Conservation (phyloP, 2,329 filamentous ascomycete genomes). For the Colletotrichum abscissum region DNA sequence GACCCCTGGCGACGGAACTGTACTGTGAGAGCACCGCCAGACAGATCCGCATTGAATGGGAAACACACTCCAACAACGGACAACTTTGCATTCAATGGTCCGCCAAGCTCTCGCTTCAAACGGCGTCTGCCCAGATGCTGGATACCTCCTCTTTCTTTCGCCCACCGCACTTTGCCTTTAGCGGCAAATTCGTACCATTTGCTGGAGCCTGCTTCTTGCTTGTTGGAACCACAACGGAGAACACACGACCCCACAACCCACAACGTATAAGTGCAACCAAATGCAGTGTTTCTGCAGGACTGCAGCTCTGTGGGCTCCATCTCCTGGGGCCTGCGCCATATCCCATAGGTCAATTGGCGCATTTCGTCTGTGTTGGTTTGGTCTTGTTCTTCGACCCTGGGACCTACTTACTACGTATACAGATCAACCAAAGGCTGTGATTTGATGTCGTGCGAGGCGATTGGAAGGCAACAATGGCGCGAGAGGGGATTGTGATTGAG, state of each 20-base stretch:
- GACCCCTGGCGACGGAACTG: neutral
- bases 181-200: neutral
- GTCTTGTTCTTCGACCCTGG: neutral
- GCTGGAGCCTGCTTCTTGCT: neutral
- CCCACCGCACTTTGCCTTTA: conserved; percentile 17
- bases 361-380: conserved; percentile 25
- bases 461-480: neutral
- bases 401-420: neutral
- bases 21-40: too few species aligned
- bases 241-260: neutral
- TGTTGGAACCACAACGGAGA: conserved; percentile 1
- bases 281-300: conserved; percentile 29
- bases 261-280: neutral
- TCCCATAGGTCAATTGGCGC: conserved; percentile 11
- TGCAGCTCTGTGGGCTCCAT: conserved; percentile 13
- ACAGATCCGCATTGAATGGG: neutral
- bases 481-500: neutral
- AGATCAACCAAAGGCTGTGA: neutral
- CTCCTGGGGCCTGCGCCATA: neutral
- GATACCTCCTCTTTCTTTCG: conserved; percentile 11
- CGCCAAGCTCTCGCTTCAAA: conserved; percentile 33
- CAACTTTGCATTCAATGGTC: neutral
- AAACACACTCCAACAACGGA: neutral
- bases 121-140: neutral
- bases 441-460: neutral